phyloP scores from a whole-genome alignment of 2,329 filamentous ascomycete genomes.

The Verticillium klebahnii region DNA sequence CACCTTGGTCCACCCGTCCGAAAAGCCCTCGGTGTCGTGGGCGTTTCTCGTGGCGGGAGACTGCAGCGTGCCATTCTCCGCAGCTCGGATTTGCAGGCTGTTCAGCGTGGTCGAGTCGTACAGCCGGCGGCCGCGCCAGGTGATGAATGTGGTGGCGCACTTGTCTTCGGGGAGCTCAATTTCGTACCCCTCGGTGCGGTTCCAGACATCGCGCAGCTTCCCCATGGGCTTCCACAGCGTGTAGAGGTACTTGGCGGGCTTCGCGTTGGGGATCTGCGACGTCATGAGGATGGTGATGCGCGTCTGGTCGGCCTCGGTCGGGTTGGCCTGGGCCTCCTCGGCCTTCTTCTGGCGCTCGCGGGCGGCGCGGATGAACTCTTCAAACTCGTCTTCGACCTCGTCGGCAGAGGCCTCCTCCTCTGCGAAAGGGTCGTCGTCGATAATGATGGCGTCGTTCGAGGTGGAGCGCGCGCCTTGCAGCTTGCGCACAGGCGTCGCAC shows the following conservation, averaged over 20 bases:
- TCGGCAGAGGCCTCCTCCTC: slow-evolving; percentile 10
- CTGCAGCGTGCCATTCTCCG: slow-evolving; percentile 16
- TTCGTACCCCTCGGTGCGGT: slow-evolving; percentile 45
- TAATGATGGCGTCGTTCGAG: slow-evolving; percentile 9
- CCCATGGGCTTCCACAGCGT: slow-evolving; percentile 64
- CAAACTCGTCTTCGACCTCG: slow-evolving; percentile 36
- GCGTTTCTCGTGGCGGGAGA: slow-evolving; percentile 29
- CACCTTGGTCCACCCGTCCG: slow-evolving; percentile 52
- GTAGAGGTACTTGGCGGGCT: slow-evolving; percentile 53
- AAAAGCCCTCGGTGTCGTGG: slow-evolving; percentile 36
- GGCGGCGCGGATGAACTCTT: slow-evolving; percentile 40
- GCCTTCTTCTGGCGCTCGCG: slow-evolving; percentile 20
- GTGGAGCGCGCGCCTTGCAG: background rate
- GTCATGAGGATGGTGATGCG: slow-evolving; percentile 42
- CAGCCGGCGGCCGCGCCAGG: slow-evolving; percentile 68
- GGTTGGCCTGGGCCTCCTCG: background rate
- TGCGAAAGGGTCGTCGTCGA: slow-evolving; percentile 18
- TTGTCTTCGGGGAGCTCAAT: slow-evolving; percentile 30
- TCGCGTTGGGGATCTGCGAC: slow-evolving; percentile 59
- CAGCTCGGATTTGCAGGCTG: slow-evolving; percentile 56
- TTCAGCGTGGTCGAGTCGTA: slow-evolving; percentile 73
- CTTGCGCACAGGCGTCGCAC: slow-evolving; percentile 12
- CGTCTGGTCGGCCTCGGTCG: slow-evolving; percentile 6
- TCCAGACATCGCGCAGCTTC: slow-evolving; percentile 66
- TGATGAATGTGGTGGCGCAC: slow-evolving; percentile 62